Evolutionary conservation across 1,139 yeast species (phyloP), one percentile per base, ranked within the genome.

Genomic region (Diutina neorugosa): DNA sequence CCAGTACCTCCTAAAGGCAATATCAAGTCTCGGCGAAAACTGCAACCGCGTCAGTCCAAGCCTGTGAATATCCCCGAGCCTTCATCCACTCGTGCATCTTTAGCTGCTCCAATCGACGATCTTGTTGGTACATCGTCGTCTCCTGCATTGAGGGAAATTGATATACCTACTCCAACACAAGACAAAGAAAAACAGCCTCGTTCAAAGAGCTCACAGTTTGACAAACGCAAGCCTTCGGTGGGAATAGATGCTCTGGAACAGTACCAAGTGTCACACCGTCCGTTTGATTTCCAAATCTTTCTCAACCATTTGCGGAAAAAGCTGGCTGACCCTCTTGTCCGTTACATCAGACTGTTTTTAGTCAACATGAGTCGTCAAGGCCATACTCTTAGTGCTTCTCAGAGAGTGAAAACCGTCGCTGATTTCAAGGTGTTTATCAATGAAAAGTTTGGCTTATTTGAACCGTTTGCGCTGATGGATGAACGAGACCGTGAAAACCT

Each of bases 261-360:
- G 16, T 44, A 50, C 11, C 49, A 50, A 12, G 25, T 43, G 27
- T 40, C 49, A 4, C 53, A 50, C 20, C 53, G 43, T 46, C 49
- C 47, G 2, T 87, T 89, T 68, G 96, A 93, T 64, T 93, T 91
- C 65, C 96, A 87, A 62, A 70, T 76, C 23, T 94, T 94, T 63
- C 72, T 91, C 43, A 73, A 76, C 6, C 89, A 86, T 57, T 74
- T 94, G 57, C 82, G 85, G 54, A 77, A 80, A 55, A 84, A 82
- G 59, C 74, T 80, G 54, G 96, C 98, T 1, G 96, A 89, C 56
- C 98, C 98, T 0, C 78, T 91, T 47, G 91, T 93, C 1, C 78
- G 91, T 54, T 94, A 91, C 62, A 80, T 91, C 49, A 81, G 87
- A 63, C 90, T 88, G 27, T 85, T 94, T 61, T 69, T 94, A 52